phyloP scores from a whole-genome alignment of 768 basidiomycete species.

The Inosperma sp. region DNA sequence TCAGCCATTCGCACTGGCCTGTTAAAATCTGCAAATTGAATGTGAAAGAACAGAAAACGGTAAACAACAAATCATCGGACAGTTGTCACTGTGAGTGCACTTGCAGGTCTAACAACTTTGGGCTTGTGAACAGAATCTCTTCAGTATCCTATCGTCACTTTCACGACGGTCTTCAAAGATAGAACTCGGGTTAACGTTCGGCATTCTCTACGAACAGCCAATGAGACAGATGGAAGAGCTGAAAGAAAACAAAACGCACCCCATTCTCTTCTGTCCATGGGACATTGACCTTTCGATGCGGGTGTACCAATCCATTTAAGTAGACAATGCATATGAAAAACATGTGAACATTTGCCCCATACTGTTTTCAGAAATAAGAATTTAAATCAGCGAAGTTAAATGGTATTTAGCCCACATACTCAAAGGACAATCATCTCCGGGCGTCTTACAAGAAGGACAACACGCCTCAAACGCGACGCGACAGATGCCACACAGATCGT shows the following conservation, averaged over 20 bases:
- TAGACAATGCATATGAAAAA: conserved; percentile 98
- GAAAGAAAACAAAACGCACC: conserved; percentile 44
- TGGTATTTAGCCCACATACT: conserved; percentile 13
- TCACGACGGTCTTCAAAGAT: too few species aligned
- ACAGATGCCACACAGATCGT: conserved; percentile 80
- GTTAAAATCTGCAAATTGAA: too few species aligned
- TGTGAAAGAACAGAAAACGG: too few species aligned
- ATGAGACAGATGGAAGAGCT: background rate
- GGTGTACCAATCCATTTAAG: conserved; percentile 92
- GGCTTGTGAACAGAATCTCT: too few species aligned
- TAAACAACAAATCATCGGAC: too few species aligned
- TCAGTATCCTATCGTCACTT: too few species aligned
- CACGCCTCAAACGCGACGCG: conserved; percentile 90
- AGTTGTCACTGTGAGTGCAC: too few species aligned
- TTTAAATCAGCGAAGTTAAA: background rate
- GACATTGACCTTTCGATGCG: conserved; percentile 92
- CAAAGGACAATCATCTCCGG: conserved; percentile 66
- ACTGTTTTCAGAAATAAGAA: conserved; percentile 45
- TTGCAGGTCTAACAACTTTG: too few species aligned
- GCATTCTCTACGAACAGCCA: background rate
- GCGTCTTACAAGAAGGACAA: conserved; percentile 94
- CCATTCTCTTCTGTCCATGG: conserved; percentile 96
- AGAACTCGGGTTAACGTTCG: too few species aligned
- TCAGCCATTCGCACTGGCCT: too few species aligned
- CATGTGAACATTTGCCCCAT: conserved; percentile 96